phyloP scores from a whole-genome alignment of 2,329 filamentous ascomycete genomes.

The Aspergillus alliaceus region DNA sequence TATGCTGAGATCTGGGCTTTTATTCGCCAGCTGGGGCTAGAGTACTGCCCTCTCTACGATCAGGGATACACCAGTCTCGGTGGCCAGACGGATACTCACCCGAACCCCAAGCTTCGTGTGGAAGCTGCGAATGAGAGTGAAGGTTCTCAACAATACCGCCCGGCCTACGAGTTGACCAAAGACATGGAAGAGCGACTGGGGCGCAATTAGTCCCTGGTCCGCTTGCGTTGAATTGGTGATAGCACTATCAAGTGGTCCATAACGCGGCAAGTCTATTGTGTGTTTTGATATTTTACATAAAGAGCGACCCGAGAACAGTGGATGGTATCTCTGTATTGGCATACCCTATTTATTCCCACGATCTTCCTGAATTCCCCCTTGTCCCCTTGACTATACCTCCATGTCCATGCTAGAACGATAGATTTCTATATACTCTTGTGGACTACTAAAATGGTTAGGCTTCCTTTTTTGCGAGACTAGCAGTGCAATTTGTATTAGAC shows the following conservation, averaged over 20 bases:
- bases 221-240: neutral
- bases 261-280: neutral
- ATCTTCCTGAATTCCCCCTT: neutral
- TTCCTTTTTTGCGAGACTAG: neutral
- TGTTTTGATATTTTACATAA: neutral
- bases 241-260: neutral
- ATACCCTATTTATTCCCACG: neutral
- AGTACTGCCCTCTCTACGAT: conserved; percentile 87
- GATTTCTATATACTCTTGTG: conserved; percentile 5
- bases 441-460: neutral
- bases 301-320: neutral
- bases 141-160: conserved; percentile 54
- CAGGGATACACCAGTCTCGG: conserved; percentile 89
- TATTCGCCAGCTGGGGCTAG: conserved; percentile 68
- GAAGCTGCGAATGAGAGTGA: conserved; percentile 22
- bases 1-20: conserved; percentile 94
- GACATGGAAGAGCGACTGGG: conserved; percentile 79
- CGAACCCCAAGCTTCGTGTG: conserved; percentile 71
- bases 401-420: conserved; percentile 1
- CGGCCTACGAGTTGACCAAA: conserved; percentile 72
- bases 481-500: neutral
- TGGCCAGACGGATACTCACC: conserved; percentile 82
- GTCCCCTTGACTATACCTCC: neutral
- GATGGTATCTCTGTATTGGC: neutral
- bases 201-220: conserved; percentile 51